A percentile compares a stretch with the other conserved stretches of the same genome.
These are phyloP conservation scores for Penicillium arizonense DNA, from an alignment of 495 filamentous ascomycete genomes.

Conservation along the genomic window DNA sequence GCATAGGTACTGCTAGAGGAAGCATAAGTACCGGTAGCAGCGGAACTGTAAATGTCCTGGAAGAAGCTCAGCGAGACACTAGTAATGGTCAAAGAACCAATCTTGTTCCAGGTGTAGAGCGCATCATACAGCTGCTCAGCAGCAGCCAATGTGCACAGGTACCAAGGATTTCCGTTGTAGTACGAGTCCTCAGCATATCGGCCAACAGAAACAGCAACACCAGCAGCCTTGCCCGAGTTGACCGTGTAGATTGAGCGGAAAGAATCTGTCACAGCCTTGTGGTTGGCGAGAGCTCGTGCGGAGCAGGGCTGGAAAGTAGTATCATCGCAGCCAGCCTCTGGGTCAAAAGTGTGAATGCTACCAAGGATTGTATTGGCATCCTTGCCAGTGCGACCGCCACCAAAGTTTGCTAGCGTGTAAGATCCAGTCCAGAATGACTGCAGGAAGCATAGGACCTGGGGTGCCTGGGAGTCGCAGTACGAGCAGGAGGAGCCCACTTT, in stretches of 20 bases:
- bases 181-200: slow-evolving; percentile 70
- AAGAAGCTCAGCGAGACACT: slow-evolving; percentile 56
- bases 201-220: slow-evolving; percentile 61
- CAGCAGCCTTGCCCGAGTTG: slow-evolving; percentile 46
- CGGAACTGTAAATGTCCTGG: slow-evolving; percentile 47
- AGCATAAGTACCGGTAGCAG: slow-evolving; percentile 50
- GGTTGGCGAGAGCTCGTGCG: slow-evolving; percentile 59
- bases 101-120: slow-evolving; percentile 55
- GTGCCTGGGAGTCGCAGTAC: slow-evolving; percentile 55
- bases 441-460: slow-evolving; percentile 58
- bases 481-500: slow-evolving; percentile 39
- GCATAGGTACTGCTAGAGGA: slow-evolving; percentile 46
- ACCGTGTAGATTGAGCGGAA: slow-evolving; percentile 59
- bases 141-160: slow-evolving; percentile 60
- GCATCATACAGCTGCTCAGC: slow-evolving; percentile 68
- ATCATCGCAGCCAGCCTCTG: slow-evolving; percentile 49
- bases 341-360: slow-evolving; percentile 65
- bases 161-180: slow-evolving; percentile 69
- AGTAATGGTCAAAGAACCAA: slow-evolving; percentile 52
- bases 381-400: slow-evolving; percentile 52
- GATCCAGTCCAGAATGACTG: slow-evolving; percentile 64
- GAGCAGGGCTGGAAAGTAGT: slow-evolving; percentile 61
- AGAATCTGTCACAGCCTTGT: slow-evolving; percentile 61
- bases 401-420: slow-evolving; percentile 55
- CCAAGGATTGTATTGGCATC: slow-evolving; percentile 63